phyloP scores from a whole-genome alignment of 2,329 filamentous ascomycete species.

The Penicillium corylophilum region DNA sequence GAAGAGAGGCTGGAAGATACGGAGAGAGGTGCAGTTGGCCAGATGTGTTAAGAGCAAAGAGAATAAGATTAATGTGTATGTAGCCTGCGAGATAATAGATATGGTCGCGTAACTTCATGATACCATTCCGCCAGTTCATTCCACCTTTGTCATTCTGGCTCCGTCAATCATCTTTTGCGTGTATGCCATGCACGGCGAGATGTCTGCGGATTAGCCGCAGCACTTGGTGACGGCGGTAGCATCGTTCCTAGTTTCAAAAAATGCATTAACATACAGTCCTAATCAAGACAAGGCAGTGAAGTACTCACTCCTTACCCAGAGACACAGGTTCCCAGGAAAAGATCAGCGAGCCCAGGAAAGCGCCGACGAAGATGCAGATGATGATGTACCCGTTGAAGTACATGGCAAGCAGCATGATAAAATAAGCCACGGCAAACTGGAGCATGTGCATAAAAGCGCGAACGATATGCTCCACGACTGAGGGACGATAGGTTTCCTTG shows the following conservation, averaged over 20 bases:
- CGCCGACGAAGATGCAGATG: slow-evolving; percentile 76
- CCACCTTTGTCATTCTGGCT: not conserved
- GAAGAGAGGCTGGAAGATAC: slow-evolving; percentile 1
- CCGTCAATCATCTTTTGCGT: not conserved
- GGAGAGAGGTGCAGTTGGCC: slow-evolving; percentile 13
- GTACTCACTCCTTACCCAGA: slow-evolving; percentile 12
- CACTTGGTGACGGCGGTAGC: slow-evolving; percentile 19
- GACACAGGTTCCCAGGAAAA: slow-evolving; percentile 65
- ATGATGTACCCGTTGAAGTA: slow-evolving; percentile 73
- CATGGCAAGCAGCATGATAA: slow-evolving; percentile 70
- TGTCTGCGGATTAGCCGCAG: slow-evolving; percentile 8
- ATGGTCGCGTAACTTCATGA: not conserved
- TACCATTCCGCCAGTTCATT: not conserved
- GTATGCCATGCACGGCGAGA: not conserved
- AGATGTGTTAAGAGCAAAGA: slow-evolving; percentile 14
- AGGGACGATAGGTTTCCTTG: slow-evolving; percentile 52
- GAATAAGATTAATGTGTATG: slow-evolving; percentile 18
- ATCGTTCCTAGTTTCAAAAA: slow-evolving; percentile 13
- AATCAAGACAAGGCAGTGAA: not conserved
- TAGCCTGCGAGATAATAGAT: not conserved
- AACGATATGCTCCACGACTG: slow-evolving; percentile 62
- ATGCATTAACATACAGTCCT: not conserved
- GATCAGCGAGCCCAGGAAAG: slow-evolving; percentile 68
- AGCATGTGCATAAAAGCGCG: slow-evolving; percentile 67
- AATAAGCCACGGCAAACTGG: slow-evolving; percentile 74